phyloP scores from a whole-genome alignment of 2,329 filamentous ascomycete genomes.

The Saccharata proteae region DNA sequence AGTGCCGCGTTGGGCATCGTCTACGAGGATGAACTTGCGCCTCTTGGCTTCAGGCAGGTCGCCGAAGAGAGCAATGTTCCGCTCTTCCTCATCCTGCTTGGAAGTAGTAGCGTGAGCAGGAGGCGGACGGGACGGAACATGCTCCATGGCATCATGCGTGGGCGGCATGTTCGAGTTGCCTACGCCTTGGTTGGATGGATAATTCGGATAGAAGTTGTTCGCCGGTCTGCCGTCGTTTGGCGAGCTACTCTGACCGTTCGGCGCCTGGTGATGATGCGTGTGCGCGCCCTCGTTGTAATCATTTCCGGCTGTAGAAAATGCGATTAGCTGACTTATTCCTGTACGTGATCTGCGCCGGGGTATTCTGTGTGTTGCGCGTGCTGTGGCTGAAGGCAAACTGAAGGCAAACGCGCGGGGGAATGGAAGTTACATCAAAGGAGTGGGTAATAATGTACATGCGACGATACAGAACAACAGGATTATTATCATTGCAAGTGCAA shows the following conservation, averaged over 20 bases:
- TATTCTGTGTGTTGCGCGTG: conserved; percentile 15
- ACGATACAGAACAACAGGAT: conserved; percentile 24
- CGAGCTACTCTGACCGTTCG: conserved; percentile 37
- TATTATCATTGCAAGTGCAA: conserved; percentile 24
- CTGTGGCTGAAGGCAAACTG: conserved; percentile 22
- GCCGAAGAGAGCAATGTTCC: conserved; percentile 64
- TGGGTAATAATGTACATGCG: conserved; percentile 32
- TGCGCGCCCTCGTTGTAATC: conserved; percentile 47
- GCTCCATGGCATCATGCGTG: conserved; percentile 46
- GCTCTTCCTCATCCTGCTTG: conserved; percentile 43
- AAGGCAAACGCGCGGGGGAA: conserved; percentile 19
- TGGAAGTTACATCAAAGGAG: conserved; percentile 30
- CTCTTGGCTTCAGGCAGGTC: conserved; percentile 82
- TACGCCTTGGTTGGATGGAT: conserved; percentile 46
- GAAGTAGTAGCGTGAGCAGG: conserved; percentile 30
- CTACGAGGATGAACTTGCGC: conserved; percentile 92
- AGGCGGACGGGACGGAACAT: conserved; percentile 28
- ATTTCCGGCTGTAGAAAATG: conserved; percentile 43
- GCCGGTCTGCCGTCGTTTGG: conserved; percentile 58
- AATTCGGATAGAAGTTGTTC: conserved; percentile 65
- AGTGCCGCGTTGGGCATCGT: conserved; percentile 70
- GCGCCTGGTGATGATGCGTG: conserved; percentile 54
- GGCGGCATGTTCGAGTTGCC: conserved; percentile 49
- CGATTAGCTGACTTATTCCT: conserved; percentile 30
- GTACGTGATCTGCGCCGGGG: conserved; percentile 15